phyloP scores from a whole-genome alignment of 108 stramenopile genomes.

The Epipyxis sp. region DNA sequence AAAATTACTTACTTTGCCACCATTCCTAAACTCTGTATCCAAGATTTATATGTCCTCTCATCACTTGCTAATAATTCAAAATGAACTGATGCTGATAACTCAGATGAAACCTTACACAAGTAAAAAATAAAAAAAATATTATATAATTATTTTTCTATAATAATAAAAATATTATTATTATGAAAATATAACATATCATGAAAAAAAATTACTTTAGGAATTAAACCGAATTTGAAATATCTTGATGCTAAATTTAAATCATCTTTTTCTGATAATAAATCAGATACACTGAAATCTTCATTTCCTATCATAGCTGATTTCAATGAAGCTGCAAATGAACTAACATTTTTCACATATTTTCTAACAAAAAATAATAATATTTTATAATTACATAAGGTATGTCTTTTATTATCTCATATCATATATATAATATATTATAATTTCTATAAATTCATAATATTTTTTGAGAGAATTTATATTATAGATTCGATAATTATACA shows the following conservation, averaged over 20 bases:
- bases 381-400: too few species aligned
- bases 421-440: too few species aligned
- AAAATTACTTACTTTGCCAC: constrained; percentile 9
- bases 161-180: too few species aligned
- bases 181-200: too few species aligned
- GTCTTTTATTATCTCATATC: too few species aligned
- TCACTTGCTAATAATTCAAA: neutral
- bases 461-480: too few species aligned
- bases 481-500: too few species aligned
- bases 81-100: neutral
- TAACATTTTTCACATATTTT: constrained; percentile 13
- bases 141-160: too few species aligned
- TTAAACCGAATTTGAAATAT: constrained; percentile 9
- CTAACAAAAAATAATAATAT: too few species aligned
- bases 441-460: too few species aligned
- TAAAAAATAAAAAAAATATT: too few species aligned
- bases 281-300: neutral
- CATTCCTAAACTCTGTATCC: neutral
- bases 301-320: constrained; percentile 2
- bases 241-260: neutral
- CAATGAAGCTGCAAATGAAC: neutral
- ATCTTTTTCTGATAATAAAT: neutral
- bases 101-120: too few species aligned
- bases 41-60: constrained; percentile 4
- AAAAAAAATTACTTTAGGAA: constrained; percentile 21